Evolutionary conservation across 2,329 filamentous ascomycete species (phyloP), one percentile per base, ranked within the genome.

Genomic region (Lachnellula occidentalis): DNA sequence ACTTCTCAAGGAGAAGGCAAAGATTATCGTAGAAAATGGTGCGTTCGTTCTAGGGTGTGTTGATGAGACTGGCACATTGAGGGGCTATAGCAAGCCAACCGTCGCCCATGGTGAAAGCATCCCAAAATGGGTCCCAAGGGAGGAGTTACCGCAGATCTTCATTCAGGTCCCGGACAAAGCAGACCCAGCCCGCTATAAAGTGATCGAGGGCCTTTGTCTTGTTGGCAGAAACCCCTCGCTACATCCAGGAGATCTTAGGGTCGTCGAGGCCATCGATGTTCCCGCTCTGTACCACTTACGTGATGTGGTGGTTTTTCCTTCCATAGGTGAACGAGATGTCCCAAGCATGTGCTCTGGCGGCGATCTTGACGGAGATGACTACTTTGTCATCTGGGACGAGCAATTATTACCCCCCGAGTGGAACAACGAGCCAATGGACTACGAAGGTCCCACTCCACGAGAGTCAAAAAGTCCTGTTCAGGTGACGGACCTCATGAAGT

Each of bases 311-410:
- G 91, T 97, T 0, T 86, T 99, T 48, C 90, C 94, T 0, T 83
- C 88, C 36, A 86, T 76, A 0, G 92, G 92, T 0, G 90, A 96
- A 66, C 79, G 87, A 15, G 90, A 95, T 59, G 74, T 99, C 21
- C 84, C 92, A 1, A 91, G 88, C 65, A 97, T 97, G 92, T 91
- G 94, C 60, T 96, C 94, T 4, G 94, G 94, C 2, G 94, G 94
- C 0, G 94, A 99, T 66, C 78, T 99, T 0, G 94, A 99, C 66
- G 94, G 94, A 0, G 94, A 99, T 64, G 94, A 99, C 67, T 99
- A 91, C 68, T 86, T 97, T 53, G 84, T 97, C 5, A 87, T 96
- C 45, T 99, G 94, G 92, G 92, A 99, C 61, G 69, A 77, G 21
- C 79, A 81, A 14, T 74, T 99, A 6, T 75, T 95, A 24, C 90